phyloP scores from a whole-genome alignment of 208 protist species.

The Phytomonas francai region DNA sequence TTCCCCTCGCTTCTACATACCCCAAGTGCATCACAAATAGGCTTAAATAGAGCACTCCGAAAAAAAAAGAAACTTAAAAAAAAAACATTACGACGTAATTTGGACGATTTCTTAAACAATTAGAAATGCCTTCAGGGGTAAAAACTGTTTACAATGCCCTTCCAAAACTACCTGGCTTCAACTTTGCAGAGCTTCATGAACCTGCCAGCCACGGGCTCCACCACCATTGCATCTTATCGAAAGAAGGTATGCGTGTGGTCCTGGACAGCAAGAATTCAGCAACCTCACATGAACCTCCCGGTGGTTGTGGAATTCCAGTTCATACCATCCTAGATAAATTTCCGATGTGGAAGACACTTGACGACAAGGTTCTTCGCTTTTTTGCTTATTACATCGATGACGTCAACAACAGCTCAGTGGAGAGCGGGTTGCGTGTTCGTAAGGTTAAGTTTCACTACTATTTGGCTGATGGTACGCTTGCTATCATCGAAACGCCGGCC shows the following conservation, averaged over 20 bases:
- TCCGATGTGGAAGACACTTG: constrained; percentile 85
- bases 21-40: background rate
- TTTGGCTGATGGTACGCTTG: constrained; percentile 92
- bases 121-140: constrained; percentile 25
- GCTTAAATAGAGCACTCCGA: background rate
- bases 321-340: constrained; percentile 65
- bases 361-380: constrained; percentile 94
- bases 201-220: constrained; percentile 27
- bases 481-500: constrained; percentile 86
- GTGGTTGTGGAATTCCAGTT: constrained; percentile 55
- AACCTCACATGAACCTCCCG: background rate
- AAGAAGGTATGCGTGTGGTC: constrained; percentile 28
- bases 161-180: constrained; percentile 75
- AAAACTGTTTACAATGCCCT: constrained; percentile 80
- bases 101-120: background rate
- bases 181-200: constrained; percentile 66
- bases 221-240: constrained; percentile 44
- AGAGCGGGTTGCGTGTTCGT: constrained; percentile 79
- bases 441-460: constrained; percentile 91
- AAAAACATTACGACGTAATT: background rate
- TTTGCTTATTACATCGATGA: constrained; percentile 93
- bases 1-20: background rate
- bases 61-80: background rate
- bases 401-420: constrained; percentile 85
- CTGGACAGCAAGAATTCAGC: constrained; percentile 16